Conservation (phyloP, 768 basidiomycete species). For the Rubroboletus satanas region DNA sequence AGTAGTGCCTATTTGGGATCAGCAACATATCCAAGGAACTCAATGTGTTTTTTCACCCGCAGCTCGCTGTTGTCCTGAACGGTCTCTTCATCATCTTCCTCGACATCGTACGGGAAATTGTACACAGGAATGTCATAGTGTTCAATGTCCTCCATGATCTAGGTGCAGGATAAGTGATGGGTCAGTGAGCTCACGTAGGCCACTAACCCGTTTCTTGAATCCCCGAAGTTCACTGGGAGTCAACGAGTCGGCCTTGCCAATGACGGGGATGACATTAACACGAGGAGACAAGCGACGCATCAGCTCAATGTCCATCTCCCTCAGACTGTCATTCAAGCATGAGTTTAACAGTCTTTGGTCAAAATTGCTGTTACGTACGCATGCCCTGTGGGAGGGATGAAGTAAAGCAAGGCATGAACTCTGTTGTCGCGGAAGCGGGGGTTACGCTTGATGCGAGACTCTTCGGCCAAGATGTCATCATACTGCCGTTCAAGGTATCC, state of each 20-base stretch:
- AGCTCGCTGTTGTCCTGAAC: conserved; percentile 97
- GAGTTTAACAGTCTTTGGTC: not conserved
- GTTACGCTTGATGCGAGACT: conserved; percentile 99
- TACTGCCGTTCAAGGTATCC: conserved; percentile 98
- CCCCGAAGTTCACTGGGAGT: conserved; percentile 89
- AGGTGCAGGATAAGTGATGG: conserved; percentile 1
- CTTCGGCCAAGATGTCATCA: conserved; percentile 97
- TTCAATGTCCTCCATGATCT: conserved; percentile 99
- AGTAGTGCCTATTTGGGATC: conserved; percentile 61
- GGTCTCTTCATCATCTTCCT: conserved; percentile 99
- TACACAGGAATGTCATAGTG: conserved; percentile 97
- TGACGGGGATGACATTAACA: conserved; percentile 98
- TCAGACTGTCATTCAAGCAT: conserved; percentile 47
- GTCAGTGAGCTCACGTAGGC: not conserved
- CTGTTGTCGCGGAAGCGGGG: conserved; percentile 98
- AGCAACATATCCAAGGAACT: conserved; percentile 3
- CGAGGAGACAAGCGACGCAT: conserved; percentile 98
- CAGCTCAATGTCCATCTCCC: conserved; percentile 98
- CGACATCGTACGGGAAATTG: conserved; percentile 99
- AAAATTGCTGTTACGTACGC: conserved; percentile 53
- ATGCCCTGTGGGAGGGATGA: conserved; percentile 98
- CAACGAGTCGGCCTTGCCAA: conserved; percentile 94
- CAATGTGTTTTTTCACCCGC: conserved; percentile 49
- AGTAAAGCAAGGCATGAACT: conserved; percentile 94
- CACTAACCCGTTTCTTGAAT: conserved; percentile 87